A percentile compares a stretch with the other conserved stretches of the same genome.
These are phyloP conservation scores for Tremella yokohamensis DNA, from an alignment of 768 basidiomycete genomes.

Conservation along the genomic window DNA sequence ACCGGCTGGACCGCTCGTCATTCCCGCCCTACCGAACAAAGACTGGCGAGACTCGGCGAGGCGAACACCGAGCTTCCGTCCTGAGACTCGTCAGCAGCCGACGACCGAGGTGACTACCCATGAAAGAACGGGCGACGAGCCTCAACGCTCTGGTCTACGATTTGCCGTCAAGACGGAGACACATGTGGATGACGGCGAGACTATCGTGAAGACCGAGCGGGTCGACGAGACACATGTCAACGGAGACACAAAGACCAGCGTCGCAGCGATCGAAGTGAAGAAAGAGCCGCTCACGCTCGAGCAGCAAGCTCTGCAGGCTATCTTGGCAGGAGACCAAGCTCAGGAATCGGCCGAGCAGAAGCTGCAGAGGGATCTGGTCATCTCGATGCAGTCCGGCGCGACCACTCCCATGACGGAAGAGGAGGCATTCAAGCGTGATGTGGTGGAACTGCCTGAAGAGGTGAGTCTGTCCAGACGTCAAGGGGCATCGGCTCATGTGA, in stretches of 20 bases:
- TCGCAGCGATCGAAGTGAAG: slow-evolving; percentile 10
- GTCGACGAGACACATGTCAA: slow-evolving; percentile 21
- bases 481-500: background rate
- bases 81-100: slow-evolving; percentile 24
- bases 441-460: slow-evolving; percentile 61
- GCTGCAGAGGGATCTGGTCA: slow-evolving; percentile 62
- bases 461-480: slow-evolving; percentile 22
- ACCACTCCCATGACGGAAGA: slow-evolving; percentile 62
- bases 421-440: slow-evolving; percentile 79
- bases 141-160: slow-evolving; percentile 65
- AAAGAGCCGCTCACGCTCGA: slow-evolving; percentile 61
- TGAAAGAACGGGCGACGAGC: slow-evolving; percentile 73
- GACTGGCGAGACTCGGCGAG: slow-evolving; percentile 77
- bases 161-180: slow-evolving; percentile 31
- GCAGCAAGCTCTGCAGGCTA: slow-evolving; percentile 71
- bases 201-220: slow-evolving; percentile 43
- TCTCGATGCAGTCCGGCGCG: slow-evolving; percentile 29
- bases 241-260: background rate
- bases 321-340: slow-evolving; percentile 60
- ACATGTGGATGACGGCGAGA: background rate
- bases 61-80: slow-evolving; percentile 56
- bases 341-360: slow-evolving; percentile 40
- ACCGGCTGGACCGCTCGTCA: slow-evolving; percentile 68
- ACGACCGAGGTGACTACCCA: slow-evolving; percentile 23
- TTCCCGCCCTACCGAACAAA: slow-evolving; percentile 76